These are phyloP conservation scores for Capsicum pubescens DNA, from an alignment of 257 asterid genomes.

Conservation along the genomic window DNA sequence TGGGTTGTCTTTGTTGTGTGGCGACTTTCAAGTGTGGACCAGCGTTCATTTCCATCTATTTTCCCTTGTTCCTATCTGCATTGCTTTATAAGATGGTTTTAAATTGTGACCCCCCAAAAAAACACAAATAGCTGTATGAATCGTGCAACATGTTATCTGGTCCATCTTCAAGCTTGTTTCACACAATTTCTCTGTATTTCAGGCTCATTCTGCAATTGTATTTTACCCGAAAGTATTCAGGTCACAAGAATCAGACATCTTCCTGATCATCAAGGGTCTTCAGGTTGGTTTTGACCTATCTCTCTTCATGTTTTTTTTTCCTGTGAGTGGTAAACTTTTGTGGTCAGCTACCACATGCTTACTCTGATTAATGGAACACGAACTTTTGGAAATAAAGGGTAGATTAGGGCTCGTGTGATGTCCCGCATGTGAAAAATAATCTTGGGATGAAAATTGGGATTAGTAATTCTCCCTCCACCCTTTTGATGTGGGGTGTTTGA, in stretches of 20 bases:
- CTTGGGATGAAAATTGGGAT: neutral
- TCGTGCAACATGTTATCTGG: slow-evolving; percentile 16
- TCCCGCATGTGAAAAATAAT: neutral
- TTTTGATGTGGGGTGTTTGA: neutral
- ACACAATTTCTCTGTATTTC: slow-evolving; percentile 36
- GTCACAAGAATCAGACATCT: slow-evolving; percentile 62
- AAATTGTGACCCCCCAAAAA: neutral
- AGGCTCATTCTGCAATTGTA: slow-evolving; percentile 92
- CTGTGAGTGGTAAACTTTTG: neutral
- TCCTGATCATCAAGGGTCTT: slow-evolving; percentile 61
- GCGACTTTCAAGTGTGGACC: slow-evolving; percentile 7
- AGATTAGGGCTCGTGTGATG: neutral
- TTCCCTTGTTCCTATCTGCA: slow-evolving; percentile 18
- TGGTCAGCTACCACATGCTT: slow-evolving; percentile 21
- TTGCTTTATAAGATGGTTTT: slow-evolving; percentile 19
- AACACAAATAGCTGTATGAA: neutral
- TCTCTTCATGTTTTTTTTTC: neutral
- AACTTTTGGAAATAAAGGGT: neutral
- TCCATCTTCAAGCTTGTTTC: slow-evolving; percentile 23
- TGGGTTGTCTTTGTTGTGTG: neutral
- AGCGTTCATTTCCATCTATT: neutral
- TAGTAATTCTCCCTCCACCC: neutral
- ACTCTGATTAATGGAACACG: neutral
- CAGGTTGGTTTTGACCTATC: slow-evolving; percentile 52
- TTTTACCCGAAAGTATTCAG: slow-evolving; percentile 85